These are phyloP conservation scores for Elongisporangium undulatum DNA, from an alignment of 352 stramenopile species.

Conservation along the genomic window DNA sequence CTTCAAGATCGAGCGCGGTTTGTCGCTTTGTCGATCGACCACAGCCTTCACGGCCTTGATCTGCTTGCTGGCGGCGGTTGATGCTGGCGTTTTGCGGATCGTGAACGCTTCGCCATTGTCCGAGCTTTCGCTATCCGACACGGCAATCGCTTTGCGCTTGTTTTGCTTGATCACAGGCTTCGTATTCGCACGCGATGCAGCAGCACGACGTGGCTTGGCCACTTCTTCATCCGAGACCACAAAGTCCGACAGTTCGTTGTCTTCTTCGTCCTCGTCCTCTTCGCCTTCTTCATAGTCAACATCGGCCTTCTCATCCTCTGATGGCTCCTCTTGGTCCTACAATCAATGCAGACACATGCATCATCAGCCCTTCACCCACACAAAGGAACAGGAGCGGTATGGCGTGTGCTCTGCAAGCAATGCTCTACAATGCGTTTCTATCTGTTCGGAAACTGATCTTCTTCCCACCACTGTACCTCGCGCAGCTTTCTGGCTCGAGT, in stretches of 20 bases:
- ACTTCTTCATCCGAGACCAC: constrained; percentile 25
- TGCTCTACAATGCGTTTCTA: neutral
- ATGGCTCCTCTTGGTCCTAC: constrained; percentile 23
- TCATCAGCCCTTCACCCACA: neutral
- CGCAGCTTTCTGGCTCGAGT: constrained; percentile 14
- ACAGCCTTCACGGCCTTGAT: constrained; percentile 9
- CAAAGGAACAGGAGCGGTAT: neutral
- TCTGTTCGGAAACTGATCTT: neutral
- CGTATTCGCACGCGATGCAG: neutral
- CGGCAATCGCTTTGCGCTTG: constrained; percentile 47
- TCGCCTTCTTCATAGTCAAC: constrained; percentile 23
- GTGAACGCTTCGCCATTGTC: constrained; percentile 24
- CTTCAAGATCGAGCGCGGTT: constrained; percentile 38
- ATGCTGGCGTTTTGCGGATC: constrained; percentile 7
- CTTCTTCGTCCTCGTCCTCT: constrained; percentile 29
- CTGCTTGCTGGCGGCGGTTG: neutral
- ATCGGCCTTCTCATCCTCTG: constrained; percentile 23
- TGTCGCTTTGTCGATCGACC: constrained; percentile 7
- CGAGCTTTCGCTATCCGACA: constrained; percentile 44
- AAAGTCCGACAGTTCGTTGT: constrained; percentile 29
- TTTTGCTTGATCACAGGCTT: constrained; percentile 7
- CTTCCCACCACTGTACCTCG: neutral
- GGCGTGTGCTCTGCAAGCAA: no score
- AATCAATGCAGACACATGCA: constrained; percentile 6
- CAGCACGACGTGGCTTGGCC: constrained; percentile 13